phyloP scores from a whole-genome alignment of 805 yeast genomes.

The Metschnikowia sp. region DNA sequence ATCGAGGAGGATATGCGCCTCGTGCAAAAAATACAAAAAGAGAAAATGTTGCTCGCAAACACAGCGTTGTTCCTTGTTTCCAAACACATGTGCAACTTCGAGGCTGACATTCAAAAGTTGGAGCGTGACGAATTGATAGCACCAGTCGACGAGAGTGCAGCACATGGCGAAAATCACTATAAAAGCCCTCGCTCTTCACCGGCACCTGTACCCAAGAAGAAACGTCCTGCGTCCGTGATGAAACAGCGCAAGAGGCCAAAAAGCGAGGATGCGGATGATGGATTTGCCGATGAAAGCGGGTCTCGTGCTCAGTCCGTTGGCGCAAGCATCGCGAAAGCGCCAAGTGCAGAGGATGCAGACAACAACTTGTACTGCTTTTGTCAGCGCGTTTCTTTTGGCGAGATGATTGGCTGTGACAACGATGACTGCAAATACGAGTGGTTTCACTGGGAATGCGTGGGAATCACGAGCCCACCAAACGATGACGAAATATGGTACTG shows the following conservation, averaged over 20 bases:
- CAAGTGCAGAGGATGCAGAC: constrained; percentile 38
- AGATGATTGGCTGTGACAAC: constrained; percentile 95
- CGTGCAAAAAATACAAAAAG: constrained; percentile 64
- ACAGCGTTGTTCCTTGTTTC: constrained; percentile 77
- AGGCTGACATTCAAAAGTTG: constrained; percentile 68
- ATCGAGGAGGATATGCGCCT: constrained; percentile 65
- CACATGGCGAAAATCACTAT: constrained; percentile 7
- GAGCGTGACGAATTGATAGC: constrained; percentile 82
- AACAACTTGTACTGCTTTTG: constrained; percentile 73
- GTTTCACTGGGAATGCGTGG: constrained; percentile 97
- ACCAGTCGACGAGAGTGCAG: constrained; percentile 33
- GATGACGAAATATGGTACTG: constrained; percentile 87
- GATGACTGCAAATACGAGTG: constrained; percentile 85
- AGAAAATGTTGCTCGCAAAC: constrained; percentile 74
- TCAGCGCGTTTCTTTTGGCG: constrained; percentile 90
- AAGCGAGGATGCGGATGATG: constrained; percentile 16
- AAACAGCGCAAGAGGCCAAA: constrained; percentile 17
- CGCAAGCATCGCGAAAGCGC: constrained; percentile 2
- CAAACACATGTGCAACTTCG: constrained; percentile 70
- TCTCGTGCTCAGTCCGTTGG: constrained; percentile 6
- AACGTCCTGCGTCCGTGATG: constrained; percentile 14
- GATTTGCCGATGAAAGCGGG: constrained; percentile 18
- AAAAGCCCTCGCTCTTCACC: constrained; percentile 17
- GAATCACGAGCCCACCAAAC: constrained; percentile 80
- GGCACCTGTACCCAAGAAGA: constrained; percentile 15